Percentiles rank a stretch among this genome's conserved stretches.
These are phyloP conservation scores for Stephanodiscus triporus DNA, from an alignment of 108 stramenopile species.

Conservation along the genomic window DNA sequence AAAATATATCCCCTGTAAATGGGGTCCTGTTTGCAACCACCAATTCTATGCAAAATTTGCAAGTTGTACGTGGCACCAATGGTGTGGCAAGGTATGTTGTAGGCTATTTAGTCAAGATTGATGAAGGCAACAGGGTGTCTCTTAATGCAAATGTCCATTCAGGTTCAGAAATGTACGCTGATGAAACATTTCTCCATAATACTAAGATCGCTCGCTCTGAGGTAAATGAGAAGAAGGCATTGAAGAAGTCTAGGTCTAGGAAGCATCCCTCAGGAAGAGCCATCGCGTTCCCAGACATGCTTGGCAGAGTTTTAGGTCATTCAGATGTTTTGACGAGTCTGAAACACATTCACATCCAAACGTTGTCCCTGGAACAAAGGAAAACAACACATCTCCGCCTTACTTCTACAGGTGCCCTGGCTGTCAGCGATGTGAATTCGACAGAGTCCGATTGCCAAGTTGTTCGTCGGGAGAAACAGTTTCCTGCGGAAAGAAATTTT, in stretches of 20 bases:
- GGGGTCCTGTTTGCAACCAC: not conserved
- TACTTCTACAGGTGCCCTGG: not conserved
- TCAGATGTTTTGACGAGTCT: constrained; percentile 19
- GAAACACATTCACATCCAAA: not conserved
- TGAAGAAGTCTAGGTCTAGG: not conserved
- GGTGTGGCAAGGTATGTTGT: constrained; percentile 29
- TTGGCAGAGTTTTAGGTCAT: constrained; percentile 6
- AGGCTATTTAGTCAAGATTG: constrained; percentile 18
- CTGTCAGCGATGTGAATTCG: not conserved
- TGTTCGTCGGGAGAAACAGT: not conserved
- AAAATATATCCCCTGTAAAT: constrained; percentile 20
- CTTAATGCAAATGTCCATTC: constrained; percentile 7
- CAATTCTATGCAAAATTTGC: constrained; percentile 24
- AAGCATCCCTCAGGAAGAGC: constrained; percentile 3
- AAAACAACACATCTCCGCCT: not conserved
- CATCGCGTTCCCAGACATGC: constrained; percentile 8
- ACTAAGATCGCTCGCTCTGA: constrained; percentile 23
- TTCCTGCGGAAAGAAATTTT: not conserved
- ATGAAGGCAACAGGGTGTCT: constrained; percentile 10
- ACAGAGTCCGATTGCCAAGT: not conserved
- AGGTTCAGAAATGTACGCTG: not conserved
- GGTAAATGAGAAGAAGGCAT: constrained; percentile 9
- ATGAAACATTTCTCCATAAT: constrained; percentile 19
- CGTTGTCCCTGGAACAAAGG: constrained; percentile 20
- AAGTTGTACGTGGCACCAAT: constrained; percentile 10